Conservation (phyloP, 306 rosid genomes). For the Malus sylvestris region DNA sequence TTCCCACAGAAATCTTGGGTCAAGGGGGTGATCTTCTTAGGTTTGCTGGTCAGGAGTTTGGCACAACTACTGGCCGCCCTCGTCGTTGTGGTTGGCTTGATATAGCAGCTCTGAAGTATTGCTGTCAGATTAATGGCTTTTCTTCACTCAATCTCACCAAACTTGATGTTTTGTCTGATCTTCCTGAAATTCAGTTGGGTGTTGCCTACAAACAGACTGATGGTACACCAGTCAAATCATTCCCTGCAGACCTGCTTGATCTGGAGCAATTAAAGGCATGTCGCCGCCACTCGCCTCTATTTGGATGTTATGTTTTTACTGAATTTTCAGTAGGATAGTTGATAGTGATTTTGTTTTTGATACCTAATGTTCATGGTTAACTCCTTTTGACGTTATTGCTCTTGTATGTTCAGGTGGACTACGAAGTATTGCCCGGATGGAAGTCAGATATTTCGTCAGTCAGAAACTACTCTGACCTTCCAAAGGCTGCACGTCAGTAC, state of each 20-base stretch:
- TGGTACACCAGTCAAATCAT: constrained; percentile 64
- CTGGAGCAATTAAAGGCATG: constrained; percentile 83
- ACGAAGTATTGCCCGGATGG: constrained; percentile 86
- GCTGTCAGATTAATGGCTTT: constrained; percentile 86
- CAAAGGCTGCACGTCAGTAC: constrained; percentile 61
- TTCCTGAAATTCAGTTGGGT: constrained; percentile 69
- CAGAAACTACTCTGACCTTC: constrained; percentile 84
- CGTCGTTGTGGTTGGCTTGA: constrained; percentile 99
- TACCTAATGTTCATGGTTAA: background rate
- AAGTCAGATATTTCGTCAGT: constrained; percentile 66
- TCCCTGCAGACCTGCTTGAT: constrained; percentile 77
- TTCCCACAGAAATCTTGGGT: constrained; percentile 83
- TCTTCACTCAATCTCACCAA: constrained; percentile 87
- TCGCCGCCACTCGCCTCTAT: background rate
- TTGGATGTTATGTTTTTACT: background rate
- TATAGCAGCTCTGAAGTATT: constrained; percentile 60
- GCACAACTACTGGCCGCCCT: constrained; percentile 96
- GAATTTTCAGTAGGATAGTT: background rate
- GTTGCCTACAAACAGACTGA: constrained; percentile 52
- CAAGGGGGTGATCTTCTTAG: constrained; percentile 80
- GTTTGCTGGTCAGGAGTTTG: constrained; percentile 93
- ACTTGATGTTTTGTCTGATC: constrained; percentile 82
- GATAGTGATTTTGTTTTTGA: background rate
- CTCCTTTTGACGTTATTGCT: constrained; percentile 9
- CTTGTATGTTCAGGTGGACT: constrained; percentile 61